Evolutionary conservation across 345 rosid species (phyloP).

Genomic region (Pistacia atlantica): DNA sequence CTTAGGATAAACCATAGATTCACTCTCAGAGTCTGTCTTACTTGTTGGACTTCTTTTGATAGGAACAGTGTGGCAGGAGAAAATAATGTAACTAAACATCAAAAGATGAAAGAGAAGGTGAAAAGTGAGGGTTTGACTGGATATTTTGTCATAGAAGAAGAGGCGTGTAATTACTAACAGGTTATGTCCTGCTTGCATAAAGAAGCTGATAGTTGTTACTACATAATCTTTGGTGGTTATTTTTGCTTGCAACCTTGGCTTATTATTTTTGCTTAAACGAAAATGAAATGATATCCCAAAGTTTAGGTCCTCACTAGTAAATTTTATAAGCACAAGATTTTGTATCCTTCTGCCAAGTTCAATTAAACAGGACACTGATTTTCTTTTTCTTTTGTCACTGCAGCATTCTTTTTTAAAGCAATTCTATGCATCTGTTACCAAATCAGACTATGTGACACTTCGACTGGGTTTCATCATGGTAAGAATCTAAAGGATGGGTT

Average conservation of each 20-base stretch:
- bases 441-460: constrained; percentile 74
- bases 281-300: background rate
- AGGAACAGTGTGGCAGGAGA: no score
- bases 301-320: background rate
- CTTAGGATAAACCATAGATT: no score
- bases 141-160: no score
- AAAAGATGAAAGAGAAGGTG: no score
- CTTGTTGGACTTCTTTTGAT: no score
- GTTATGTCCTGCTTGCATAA: no score
- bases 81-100: no score
- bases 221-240: no score
- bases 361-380: background rate
- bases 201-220: no score
- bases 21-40: no score
- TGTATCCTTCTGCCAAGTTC: background rate
- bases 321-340: constrained; percentile 1
- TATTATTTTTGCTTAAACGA: background rate
- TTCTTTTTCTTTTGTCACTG: constrained; percentile 8
- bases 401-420: constrained; percentile 90
- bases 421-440: constrained; percentile 83
- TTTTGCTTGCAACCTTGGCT: background rate
- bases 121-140: no score
- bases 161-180: no score
- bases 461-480: constrained; percentile 92
- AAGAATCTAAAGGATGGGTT: constrained; percentile 17